Evolutionary conservation across 805 yeast genomes (phyloP).

Genomic region (Ogataea methylovora): DNA sequence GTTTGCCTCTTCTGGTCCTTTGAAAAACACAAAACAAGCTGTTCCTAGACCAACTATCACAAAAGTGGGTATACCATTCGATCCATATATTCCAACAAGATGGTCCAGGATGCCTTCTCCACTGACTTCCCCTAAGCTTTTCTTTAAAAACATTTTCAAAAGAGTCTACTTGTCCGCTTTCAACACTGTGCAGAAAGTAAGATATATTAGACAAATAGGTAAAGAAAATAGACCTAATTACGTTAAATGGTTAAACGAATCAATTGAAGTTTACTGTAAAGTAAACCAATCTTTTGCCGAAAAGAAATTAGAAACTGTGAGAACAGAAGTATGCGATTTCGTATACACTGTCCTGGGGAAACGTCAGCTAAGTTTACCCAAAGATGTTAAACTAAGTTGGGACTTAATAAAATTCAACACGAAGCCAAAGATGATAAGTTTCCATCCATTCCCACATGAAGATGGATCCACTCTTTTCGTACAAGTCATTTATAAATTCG

Average conservation of each 20-base stretch:
- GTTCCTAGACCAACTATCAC: conserved; percentile 21
- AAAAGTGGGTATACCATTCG: conserved; percentile 28
- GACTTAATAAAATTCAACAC: conserved; percentile 61
- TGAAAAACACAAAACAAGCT: too few relatives aligned
- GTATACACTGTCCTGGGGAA: conserved; percentile 49
- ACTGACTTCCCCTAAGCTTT: conserved; percentile 32
- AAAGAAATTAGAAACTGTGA: conserved; percentile 39
- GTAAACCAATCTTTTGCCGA: conserved; percentile 79
- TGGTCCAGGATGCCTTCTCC: conserved; percentile 25
- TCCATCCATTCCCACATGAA: conserved; percentile 45
- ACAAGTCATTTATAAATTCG: conserved; percentile 55
- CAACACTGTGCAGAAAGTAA: conserved; percentile 49
- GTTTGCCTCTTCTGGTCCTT: too few relatives aligned
- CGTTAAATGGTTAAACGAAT: conserved; percentile 76
- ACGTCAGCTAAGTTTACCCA: conserved; percentile 51
- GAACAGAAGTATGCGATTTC: conserved; percentile 47
- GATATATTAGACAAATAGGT: conserved; percentile 29
- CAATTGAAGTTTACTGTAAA: conserved; percentile 67
- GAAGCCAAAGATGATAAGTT: conserved; percentile 65
- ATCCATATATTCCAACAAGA: conserved; percentile 44
- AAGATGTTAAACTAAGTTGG: conserved; percentile 61
- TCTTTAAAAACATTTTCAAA: conserved; percentile 43
- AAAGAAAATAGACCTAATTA: conserved; percentile 51
- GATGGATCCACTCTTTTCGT: conserved; percentile 28
- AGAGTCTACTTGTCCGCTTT: conserved; percentile 60